A percentile compares a stretch with the other conserved stretches of the same genome.
phyloP scores from a whole-genome alignment of 2,329 filamentous ascomycete species.

The Exophiala spinifera region DNA sequence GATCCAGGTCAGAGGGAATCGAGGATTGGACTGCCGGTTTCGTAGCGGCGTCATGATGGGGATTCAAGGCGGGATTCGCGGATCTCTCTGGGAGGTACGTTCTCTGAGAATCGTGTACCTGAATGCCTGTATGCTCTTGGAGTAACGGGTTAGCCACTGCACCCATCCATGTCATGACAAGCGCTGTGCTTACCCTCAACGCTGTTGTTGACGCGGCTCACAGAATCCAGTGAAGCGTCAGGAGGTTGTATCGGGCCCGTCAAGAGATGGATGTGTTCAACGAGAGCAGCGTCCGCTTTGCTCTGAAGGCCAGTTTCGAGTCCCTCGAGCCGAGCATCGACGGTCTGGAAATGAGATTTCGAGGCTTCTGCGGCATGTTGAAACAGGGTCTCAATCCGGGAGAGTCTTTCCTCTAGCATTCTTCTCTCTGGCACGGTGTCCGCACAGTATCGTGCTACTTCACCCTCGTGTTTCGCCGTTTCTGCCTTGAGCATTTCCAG shows the following conservation, averaged over 20 bases:
- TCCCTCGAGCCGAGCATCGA: conserved; percentile 1
- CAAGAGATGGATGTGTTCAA: conserved; percentile 6
- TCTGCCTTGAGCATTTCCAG: conserved; percentile 1
- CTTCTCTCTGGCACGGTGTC: background rate
- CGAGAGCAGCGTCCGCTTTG: conserved; percentile 9
- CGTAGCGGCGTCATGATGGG: background rate
- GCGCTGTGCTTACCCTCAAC: background rate
- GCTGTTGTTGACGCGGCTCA: conserved; percentile 12
- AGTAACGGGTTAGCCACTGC: background rate
- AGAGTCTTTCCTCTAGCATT: background rate
- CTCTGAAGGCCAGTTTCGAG: background rate
- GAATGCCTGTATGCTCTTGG: background rate
- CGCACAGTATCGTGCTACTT: background rate
- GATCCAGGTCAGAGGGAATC: conserved; percentile 20
- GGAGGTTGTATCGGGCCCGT: background rate
- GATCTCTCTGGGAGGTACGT: background rate
- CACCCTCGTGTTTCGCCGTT: background rate
- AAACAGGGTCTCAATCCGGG: background rate
- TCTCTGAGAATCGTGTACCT: conserved; percentile 13
- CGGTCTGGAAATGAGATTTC: background rate
- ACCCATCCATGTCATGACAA: background rate
- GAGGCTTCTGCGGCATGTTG: background rate
- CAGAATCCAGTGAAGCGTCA: background rate
- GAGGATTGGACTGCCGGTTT: conserved; percentile 4
- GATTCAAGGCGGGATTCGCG: background rate